Base-by-base conservation (phyloP, 768 basidiomycete genomes). In the Hortiboletus flavorubellus region DNA sequence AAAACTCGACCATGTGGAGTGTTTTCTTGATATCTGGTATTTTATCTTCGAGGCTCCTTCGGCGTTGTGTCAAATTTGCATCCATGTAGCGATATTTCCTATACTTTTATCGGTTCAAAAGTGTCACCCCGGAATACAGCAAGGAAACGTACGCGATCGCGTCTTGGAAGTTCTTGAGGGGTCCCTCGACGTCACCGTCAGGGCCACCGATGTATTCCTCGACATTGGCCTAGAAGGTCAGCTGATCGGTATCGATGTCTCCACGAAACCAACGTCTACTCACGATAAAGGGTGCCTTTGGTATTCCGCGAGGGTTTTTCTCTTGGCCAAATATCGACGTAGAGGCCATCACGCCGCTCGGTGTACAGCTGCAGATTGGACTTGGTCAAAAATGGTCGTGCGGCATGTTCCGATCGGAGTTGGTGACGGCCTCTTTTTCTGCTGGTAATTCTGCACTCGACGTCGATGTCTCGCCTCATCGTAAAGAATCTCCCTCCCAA, bases 31-130 rank as follows among this genome's bases (percentile, higher is more conserved):
- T 93, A 70, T 99, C 97, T 0, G 96, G 95, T 37, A 98, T 94
- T 79, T 99, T 98, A 58, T 92, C 90, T 62, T 94, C 89, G 5
- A 98, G 78, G 16, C 87, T 84, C 49, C 79, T 79, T 50, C 89
- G 79, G 44, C 94, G 82, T 65, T 93, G 88, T 7, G 85, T 76
- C 46, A 95, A 77, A 67, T 85, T 94, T 15, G 83, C 75, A 62
- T 98, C 96, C 96, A 99, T 98, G 74, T 96, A 98, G 47, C 91
- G 89, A 78, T 99, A 98, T 79, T 99, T 98, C 64, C 96, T 99
- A 75, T 66, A 70, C 78, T 55, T 61, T 58, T 56, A 56, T 61
- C 58, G 53, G 54, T 63, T 55, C 59, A 41, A 59, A 56, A 59
- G 50, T 38, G 51, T 49, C 35, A 49, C 30, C 41, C 29, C 58